Percentiles rank a stretch among this genome's conserved stretches.
Evolutionary conservation across 164 flowering plant genomes (phyloP).

Genomic region (Santalum album): DNA sequence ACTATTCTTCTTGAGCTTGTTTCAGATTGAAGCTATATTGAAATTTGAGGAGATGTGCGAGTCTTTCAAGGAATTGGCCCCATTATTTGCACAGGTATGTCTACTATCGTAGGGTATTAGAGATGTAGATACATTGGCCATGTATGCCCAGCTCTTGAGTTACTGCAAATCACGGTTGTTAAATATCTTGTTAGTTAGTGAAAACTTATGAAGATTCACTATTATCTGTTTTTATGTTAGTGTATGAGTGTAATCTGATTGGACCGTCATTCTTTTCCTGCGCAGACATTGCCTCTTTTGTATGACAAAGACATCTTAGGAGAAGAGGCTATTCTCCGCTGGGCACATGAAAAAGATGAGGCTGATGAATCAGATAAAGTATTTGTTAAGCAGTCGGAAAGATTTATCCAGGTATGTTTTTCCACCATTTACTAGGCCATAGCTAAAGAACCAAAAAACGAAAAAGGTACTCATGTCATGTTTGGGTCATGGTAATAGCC

Average conservation of each 20-base stretch:
- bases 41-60: conserved; percentile 97
- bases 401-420: conserved; percentile 49
- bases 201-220: too few relatives aligned
- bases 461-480: background rate
- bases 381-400: conserved; percentile 63
- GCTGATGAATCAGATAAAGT: conserved; percentile 84
- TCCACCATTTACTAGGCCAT: background rate
- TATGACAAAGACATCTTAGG: conserved; percentile 66
- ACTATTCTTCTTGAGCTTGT: background rate
- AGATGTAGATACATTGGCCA: too few relatives aligned
- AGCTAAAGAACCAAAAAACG: too few relatives aligned
- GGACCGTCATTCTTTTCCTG: conserved; percentile 1
- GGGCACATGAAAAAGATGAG: conserved; percentile 80
- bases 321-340: conserved; percentile 78
- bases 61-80: conserved; percentile 54
- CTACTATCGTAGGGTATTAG: background rate
- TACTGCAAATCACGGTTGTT: background rate
- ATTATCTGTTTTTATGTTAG: too few relatives aligned
- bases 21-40: conserved; percentile 82
- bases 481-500: background rate
- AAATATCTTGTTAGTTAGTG: background rate
- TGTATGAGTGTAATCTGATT: too few relatives aligned
- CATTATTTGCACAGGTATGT: conserved; percentile 60
- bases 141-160: too few relatives aligned
- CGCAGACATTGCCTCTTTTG: conserved; percentile 58